Conservation (phyloP, 1,139 yeast species). For the Candida tetrigidarum region DNA sequence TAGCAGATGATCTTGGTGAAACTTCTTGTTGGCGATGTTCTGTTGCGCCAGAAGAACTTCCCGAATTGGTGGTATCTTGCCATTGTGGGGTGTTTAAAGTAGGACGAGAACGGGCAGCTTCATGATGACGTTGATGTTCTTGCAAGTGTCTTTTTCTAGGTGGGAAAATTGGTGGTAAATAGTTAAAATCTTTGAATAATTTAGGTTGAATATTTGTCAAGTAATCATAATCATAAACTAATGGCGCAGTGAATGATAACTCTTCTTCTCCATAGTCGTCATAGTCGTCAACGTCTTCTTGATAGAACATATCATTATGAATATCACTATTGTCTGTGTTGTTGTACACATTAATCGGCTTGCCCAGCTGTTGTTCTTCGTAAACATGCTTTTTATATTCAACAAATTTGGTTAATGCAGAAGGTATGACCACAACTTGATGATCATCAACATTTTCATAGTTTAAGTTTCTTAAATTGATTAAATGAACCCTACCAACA, state of each 20-base stretch:
- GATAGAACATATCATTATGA: slow-evolving; percentile 6
- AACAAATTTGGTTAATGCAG: slow-evolving; percentile 47
- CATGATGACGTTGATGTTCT: too few relatives aligned
- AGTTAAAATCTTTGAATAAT: slow-evolving; percentile 42
- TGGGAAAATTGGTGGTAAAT: slow-evolving; percentile 26
- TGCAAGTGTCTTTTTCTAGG: slow-evolving; percentile 17
- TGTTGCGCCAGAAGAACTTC: background rate
- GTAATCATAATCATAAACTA: slow-evolving; percentile 50
- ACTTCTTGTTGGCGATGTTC: slow-evolving; percentile 5
- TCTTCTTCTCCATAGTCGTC: slow-evolving; percentile 12
- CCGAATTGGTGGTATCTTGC: slow-evolving; percentile 14
- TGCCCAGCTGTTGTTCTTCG: slow-evolving; percentile 7
- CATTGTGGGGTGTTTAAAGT: slow-evolving; percentile 30
- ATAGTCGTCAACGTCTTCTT: too few relatives aligned
- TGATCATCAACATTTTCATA: slow-evolving; percentile 50
- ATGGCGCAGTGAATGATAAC: slow-evolving; percentile 39
- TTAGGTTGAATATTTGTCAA: slow-evolving; percentile 42
- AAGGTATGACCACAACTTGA: slow-evolving; percentile 67
- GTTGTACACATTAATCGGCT: slow-evolving; percentile 3
- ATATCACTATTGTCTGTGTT: slow-evolving; percentile 1
- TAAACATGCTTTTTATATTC: slow-evolving; percentile 24
- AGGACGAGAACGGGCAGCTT: slow-evolving; percentile 16
- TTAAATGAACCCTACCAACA: slow-evolving; percentile 80
- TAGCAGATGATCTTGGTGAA: slow-evolving; percentile 21
- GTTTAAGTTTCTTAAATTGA: slow-evolving; percentile 72